These are phyloP conservation scores for Tolypocladium pustulatum DNA, from an alignment of 2,329 filamentous ascomycete genomes.

Conservation along the genomic window DNA sequence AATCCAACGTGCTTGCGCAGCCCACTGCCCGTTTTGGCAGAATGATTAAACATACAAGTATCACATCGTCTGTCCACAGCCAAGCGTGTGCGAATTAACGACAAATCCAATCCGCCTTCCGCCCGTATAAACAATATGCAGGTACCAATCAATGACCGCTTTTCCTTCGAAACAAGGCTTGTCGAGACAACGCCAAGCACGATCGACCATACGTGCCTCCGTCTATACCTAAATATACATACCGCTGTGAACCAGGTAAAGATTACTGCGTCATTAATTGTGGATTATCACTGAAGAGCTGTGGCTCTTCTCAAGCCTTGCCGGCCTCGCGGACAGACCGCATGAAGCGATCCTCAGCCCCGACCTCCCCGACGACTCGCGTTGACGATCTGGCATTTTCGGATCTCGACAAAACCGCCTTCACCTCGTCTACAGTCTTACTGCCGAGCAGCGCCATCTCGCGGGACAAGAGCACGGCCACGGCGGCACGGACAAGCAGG, in stretches of 20 bases:
- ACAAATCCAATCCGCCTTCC: background rate
- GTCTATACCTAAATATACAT: slow-evolving; percentile 14
- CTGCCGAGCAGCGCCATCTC: slow-evolving; percentile 42
- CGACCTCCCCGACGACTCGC: slow-evolving; percentile 27
- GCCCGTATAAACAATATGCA: background rate
- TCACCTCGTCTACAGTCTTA: slow-evolving; percentile 33
- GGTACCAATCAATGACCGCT: background rate
- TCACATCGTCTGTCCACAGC: background rate
- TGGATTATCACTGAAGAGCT: background rate
- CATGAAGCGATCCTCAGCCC: slow-evolving; percentile 36
- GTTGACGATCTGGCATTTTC: slow-evolving; percentile 18
- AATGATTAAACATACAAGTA: background rate
- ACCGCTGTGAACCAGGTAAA: slow-evolving; percentile 9
- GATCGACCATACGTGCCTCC: background rate
- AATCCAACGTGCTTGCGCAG: background rate
- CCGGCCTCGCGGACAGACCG: slow-evolving; percentile 22
- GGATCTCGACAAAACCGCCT: slow-evolving; percentile 21
- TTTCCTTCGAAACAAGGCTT: background rate
- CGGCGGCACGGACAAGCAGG: slow-evolving; percentile 58
- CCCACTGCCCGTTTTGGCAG: background rate
- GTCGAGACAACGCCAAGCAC: slow-evolving; percentile 8
- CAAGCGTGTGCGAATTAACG: background rate
- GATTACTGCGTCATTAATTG: slow-evolving; percentile 3
- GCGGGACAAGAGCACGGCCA: slow-evolving; percentile 50
- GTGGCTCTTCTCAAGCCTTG: slow-evolving; percentile 14